A percentile compares a stretch with the other conserved stretches of the same genome.
Evolutionary conservation across 176 grass and related monocot species (phyloP).

Genomic region (Typha latifolia): DNA sequence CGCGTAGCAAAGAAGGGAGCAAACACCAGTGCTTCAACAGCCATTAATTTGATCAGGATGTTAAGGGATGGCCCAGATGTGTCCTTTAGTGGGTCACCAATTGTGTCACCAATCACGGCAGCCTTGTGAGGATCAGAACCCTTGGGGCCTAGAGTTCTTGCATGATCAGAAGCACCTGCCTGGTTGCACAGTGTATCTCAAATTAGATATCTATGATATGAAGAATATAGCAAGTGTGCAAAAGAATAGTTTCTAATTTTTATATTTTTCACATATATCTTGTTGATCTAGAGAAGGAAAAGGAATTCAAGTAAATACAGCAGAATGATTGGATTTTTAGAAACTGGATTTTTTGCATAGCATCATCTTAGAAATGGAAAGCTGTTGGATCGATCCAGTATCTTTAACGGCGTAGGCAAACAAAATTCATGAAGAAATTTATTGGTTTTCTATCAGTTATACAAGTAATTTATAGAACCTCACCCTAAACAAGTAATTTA

Average conservation of each 20-base stretch:
- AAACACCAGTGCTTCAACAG: slow-evolving; percentile 80
- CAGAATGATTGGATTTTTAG: too few relatives aligned
- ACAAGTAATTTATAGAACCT: too few relatives aligned
- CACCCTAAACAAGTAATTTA: too few relatives aligned
- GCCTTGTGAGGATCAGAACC: slow-evolving; percentile 81
- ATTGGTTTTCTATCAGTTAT: not conserved
- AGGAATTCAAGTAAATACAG: too few relatives aligned
- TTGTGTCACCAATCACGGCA: slow-evolving; percentile 75
- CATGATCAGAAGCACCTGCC: slow-evolving; percentile 75
- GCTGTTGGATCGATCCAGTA: too few relatives aligned
- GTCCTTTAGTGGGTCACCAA: slow-evolving; percentile 86
- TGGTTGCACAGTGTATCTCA: not conserved
- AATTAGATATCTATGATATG: not conserved
- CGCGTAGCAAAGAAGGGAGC: slow-evolving; percentile 77
- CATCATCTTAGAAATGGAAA: too few relatives aligned
- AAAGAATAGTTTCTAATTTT: too few relatives aligned
- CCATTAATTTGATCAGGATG: slow-evolving; percentile 95
- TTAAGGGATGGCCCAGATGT: slow-evolving; percentile 83
- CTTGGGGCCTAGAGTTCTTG: slow-evolving; percentile 67
- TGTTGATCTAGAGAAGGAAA: too few relatives aligned
- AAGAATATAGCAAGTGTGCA: too few relatives aligned
- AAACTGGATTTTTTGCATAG: too few relatives aligned
- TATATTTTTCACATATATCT: too few relatives aligned
- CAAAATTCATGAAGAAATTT: not conserved
- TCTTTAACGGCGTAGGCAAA: too few relatives aligned